Conservation (phyloP, 2,329 filamentous ascomycete species). For the Fusarium sp. region DNA sequence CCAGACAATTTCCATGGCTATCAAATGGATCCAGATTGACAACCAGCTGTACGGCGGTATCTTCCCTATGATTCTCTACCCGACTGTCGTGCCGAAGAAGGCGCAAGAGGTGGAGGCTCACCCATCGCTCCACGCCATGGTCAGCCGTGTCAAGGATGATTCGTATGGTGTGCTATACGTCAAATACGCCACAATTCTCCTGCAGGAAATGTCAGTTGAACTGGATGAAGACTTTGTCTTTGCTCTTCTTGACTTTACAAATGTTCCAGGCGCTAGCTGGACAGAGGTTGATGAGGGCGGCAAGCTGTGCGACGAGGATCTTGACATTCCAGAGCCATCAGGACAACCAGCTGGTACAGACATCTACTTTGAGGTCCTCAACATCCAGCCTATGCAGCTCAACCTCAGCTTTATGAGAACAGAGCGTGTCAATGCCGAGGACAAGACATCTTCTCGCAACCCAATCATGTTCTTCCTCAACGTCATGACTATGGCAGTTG, state of each 20-base stretch:
- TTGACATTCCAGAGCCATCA: conserved; percentile 93
- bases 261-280: conserved; percentile 91
- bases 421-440: conserved; percentile 94
- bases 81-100: conserved; percentile 96
- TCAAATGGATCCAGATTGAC: conserved; percentile 99
- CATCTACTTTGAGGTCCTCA: conserved; percentile 97
- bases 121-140: conserved; percentile 90
- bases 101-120: conserved; percentile 96
- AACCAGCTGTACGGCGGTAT: conserved; percentile 98
- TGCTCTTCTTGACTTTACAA: conserved; percentile 92
- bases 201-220: conserved; percentile 98
- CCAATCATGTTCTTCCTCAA: conserved; percentile 99
- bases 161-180: conserved; percentile 98
- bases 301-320: conserved; percentile 85
- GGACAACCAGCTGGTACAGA: conserved; percentile 88
- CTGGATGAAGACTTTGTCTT: conserved; percentile 99
- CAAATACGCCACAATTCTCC: conserved; percentile 93
- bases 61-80: conserved; percentile 96
- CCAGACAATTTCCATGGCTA: conserved; percentile 87
- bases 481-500: conserved; percentile 98
- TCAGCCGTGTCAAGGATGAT: conserved; percentile 96
- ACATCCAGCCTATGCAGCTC: conserved; percentile 97
- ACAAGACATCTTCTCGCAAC: conserved; percentile 89
- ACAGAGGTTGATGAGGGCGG: conserved; percentile 75
- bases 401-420: conserved; percentile 97